Evolutionary conservation across 2,329 filamentous ascomycete genomes (phyloP), one percentile per base, ranked within the genome.

Genomic region (Epichloe bromicola): DNA sequence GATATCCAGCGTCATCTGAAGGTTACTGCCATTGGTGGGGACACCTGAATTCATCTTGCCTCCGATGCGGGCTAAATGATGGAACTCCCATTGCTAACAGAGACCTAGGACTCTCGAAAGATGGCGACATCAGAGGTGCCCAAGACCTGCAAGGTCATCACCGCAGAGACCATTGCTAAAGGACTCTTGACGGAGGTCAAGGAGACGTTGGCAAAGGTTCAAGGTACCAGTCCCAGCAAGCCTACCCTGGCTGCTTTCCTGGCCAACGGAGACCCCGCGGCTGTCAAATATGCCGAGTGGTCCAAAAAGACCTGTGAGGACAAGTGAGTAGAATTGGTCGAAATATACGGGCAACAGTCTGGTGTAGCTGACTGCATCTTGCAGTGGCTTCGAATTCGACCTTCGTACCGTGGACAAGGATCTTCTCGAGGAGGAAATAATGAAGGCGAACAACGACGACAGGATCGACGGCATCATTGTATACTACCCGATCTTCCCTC

Each of bases 301-400:
- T 96, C 91, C 40, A 87, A 88, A 68, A 96, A 95, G 77, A 96
- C 93, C 4, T 95, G 88, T 69, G 79, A 83, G 68, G 91, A 97
- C 67, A 94, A 96, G 90, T 96, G 75, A 84, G 85, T 69, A 11
- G 36, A 19, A 45, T 38, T 12, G 34, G 4, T 12, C 12, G 3
- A 23, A 3, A n/a, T 12, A 6, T 45, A n/a, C 42, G 30, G 15
- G 17, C 5, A 14, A 10, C 20, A 30, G 20, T 12, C 20, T 38
- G 14, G n/a, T 19, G 34, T 12, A 39, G 45, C 58, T 60, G 49
- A 59, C 49, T 38, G 15, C 11, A 34, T 26, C 39, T 36, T 10
- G 11, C 57, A 94, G 88, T 74, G 91, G 89, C 61, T 95, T 97
- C 71, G 77, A 80, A 56, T 98, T 96, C 66, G 82, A 89, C 59